phyloP scores from a whole-genome alignment of 768 basidiomycete genomes.

The Leccinum truebloodii region DNA sequence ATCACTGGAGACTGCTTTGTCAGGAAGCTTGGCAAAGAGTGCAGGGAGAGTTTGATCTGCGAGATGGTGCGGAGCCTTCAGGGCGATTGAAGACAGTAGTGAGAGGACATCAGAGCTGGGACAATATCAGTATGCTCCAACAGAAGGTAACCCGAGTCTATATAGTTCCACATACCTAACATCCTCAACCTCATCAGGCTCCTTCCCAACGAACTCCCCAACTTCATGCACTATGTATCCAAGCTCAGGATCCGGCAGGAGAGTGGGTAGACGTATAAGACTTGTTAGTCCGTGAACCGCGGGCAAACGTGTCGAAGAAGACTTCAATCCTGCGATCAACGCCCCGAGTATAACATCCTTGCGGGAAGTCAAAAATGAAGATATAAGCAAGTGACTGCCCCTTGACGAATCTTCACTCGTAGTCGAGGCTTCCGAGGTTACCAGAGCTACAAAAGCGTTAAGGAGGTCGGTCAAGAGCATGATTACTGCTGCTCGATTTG shows the following conservation, averaged over 20 bases:
- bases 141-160: background rate
- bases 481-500: constrained; percentile 66
- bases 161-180: constrained; percentile 40
- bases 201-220: constrained; percentile 59
- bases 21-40: constrained; percentile 76
- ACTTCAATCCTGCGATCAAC: constrained; percentile 58
- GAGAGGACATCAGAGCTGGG: constrained; percentile 59
- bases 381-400: constrained; percentile 16
- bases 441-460: constrained; percentile 36
- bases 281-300: constrained; percentile 68
- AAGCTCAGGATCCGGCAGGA: constrained; percentile 73
- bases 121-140: constrained; percentile 1
- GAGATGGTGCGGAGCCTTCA: constrained; percentile 61
- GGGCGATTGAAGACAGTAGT: constrained; percentile 63
- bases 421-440: constrained; percentile 2
- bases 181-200: constrained; percentile 55
- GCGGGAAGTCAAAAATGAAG: constrained; percentile 50
- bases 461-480: constrained; percentile 68
- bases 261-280: constrained; percentile 60
- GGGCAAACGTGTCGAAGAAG: constrained; percentile 49
- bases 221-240: constrained; percentile 77
- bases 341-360: constrained; percentile 78
- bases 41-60: constrained; percentile 76
- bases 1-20: constrained; percentile 55
- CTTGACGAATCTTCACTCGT: constrained; percentile 31